Evolutionary conservation across 805 yeast genomes (phyloP).

Genomic region (Wickerhamiella bombiphila): DNA sequence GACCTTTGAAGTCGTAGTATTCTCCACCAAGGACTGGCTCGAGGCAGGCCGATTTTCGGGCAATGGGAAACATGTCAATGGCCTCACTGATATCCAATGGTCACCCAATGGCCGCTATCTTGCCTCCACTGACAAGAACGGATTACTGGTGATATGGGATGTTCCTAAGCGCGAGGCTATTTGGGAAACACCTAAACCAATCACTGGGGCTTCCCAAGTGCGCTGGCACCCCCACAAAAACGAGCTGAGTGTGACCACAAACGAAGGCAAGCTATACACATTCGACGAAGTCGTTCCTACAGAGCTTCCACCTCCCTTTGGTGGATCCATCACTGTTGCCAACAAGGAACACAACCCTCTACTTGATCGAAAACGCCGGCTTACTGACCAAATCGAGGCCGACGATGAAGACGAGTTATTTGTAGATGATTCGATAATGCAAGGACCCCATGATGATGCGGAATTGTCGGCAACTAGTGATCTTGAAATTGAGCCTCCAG

Average conservation of each 20-base stretch:
- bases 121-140: constrained; percentile 37
- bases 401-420: constrained; percentile 21
- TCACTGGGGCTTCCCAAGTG: constrained; percentile 18
- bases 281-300: constrained; percentile 8
- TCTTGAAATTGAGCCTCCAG: neutral
- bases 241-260: constrained; percentile 21
- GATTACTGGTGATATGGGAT: constrained; percentile 44
- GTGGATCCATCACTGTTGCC: constrained; percentile 5
- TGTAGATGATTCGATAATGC: constrained; percentile 49
- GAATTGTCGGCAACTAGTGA: constrained; percentile 2
- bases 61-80: constrained; percentile 21
- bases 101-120: constrained; percentile 47
- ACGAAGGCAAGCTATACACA: constrained; percentile 22
- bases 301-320: constrained; percentile 16
- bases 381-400: constrained; percentile 12
- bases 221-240: constrained; percentile 29
- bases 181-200: neutral
- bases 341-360: constrained; percentile 9
- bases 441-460: constrained; percentile 4
- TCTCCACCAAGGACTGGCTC: constrained; percentile 18
- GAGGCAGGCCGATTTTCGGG: constrained; percentile 12
- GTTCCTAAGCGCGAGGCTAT: constrained; percentile 21
- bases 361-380: constrained; percentile 7
- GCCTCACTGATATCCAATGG: constrained; percentile 39
- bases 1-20: constrained; percentile 21